Conservation (phyloP, 768 basidiomycete genomes). For the Russula sp. region DNA sequence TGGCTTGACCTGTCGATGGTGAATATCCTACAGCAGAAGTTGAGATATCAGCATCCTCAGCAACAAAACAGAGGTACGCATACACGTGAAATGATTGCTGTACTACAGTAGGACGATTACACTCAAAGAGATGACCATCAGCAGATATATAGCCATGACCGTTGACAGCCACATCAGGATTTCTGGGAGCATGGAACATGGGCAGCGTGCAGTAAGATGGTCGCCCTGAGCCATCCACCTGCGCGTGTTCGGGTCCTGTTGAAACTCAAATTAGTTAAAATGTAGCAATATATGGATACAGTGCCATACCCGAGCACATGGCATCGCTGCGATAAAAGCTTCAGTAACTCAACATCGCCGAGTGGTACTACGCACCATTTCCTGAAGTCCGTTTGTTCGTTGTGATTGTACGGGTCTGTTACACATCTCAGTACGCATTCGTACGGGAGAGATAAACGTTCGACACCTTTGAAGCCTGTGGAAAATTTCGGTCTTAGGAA, state of each 20-base stretch:
- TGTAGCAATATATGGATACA: neutral
- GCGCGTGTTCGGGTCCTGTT: constrained; percentile 40
- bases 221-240: constrained; percentile 28
- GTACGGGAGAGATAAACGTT: neutral
- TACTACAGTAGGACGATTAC: constrained; percentile 44
- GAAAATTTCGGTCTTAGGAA: neutral
- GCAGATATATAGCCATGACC: constrained; percentile 43
- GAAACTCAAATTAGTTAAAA: neutral
- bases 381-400: constrained; percentile 44
- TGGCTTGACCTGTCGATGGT: constrained; percentile 39
- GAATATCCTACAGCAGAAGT: constrained; percentile 36
- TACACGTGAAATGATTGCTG: constrained; percentile 56
- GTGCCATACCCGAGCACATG: constrained; percentile 40
- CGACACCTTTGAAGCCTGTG: constrained; percentile 46
- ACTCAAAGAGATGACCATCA: constrained; percentile 49
- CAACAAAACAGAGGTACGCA: constrained; percentile 21
- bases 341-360: neutral
- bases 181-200: constrained; percentile 40
- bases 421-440: neutral
- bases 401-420: constrained; percentile 50
- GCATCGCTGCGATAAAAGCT: constrained; percentile 33
- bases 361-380: constrained; percentile 37
- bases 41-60: neutral
- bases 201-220: constrained; percentile 50
- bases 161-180: constrained; percentile 25